Conservation (phyloP, 2,329 filamentous ascomycete genomes). For the Sclerotinia spermophila region DNA sequence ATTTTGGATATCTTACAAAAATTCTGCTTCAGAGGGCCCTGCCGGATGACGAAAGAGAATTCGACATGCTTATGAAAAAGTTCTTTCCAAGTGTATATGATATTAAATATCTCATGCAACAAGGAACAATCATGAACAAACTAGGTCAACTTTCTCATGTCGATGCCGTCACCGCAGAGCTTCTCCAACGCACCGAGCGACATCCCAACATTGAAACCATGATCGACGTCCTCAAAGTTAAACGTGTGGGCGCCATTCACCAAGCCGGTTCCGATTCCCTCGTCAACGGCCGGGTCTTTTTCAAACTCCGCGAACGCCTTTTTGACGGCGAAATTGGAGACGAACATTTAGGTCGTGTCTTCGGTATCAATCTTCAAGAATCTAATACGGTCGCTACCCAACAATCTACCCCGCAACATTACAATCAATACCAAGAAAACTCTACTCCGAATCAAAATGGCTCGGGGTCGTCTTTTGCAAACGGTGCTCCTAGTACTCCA, state of each 20-base stretch:
- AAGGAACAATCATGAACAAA: conserved; percentile 69
- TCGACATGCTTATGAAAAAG: conserved; percentile 81
- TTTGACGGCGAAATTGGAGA: conserved; percentile 79
- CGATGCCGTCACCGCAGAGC: conserved; percentile 64
- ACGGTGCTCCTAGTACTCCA: conserved; percentile 59
- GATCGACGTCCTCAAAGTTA: conserved; percentile 86
- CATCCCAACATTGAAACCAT: conserved; percentile 93
- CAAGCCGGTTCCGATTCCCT: conserved; percentile 92
- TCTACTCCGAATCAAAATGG: conserved; percentile 54
- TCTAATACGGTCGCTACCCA: conserved; percentile 41
- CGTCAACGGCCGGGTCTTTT: conserved; percentile 91
- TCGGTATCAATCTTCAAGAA: conserved; percentile 77
- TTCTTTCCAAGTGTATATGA: conserved; percentile 95
- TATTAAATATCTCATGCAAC: conserved; percentile 95
- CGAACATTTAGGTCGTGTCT: conserved; percentile 85
- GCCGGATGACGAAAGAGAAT: conserved; percentile 85
- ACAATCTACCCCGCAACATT: conserved; percentile 41
- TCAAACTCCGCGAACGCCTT: conserved; percentile 83
- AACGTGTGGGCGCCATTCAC: conserved; percentile 81
- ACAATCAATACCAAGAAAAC: conserved; percentile 43
- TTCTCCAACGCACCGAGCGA: conserved; percentile 79
- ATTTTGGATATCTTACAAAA: conserved; percentile 97
- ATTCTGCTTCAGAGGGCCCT: conserved; percentile 79
- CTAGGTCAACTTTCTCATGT: conserved; percentile 59
- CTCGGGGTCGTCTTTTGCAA: conserved; percentile 42